Evolutionary conservation across 495 filamentous ascomycete genomes (phyloP).

Genomic region (Letharia columbiana): DNA sequence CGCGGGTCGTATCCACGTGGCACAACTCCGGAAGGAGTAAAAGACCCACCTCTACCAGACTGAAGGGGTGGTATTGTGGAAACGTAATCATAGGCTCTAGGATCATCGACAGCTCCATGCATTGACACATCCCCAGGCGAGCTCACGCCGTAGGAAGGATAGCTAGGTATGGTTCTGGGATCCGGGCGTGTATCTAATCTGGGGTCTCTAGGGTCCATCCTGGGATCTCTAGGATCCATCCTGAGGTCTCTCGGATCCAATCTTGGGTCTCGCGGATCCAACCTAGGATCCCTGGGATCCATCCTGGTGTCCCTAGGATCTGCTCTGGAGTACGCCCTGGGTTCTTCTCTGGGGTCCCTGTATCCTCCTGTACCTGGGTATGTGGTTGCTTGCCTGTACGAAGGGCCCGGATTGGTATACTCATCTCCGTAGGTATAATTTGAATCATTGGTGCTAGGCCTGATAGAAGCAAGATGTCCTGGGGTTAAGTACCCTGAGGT

Average conservation of each 20-base stretch:
- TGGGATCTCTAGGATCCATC: conserved; percentile 11
- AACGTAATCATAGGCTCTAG: conserved; percentile 14
- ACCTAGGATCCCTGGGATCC: conserved; percentile 5
- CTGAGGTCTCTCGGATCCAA: conserved; percentile 15
- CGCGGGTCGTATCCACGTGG: conserved; percentile 18
- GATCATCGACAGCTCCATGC: conserved; percentile 14
- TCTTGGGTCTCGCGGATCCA: background rate
- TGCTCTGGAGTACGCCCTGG: conserved; percentile 2
- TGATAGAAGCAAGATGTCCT: conserved; percentile 6
- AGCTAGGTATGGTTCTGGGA: conserved; percentile 12
- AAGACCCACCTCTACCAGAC: conserved; percentile 18
- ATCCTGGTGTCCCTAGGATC: conserved; percentile 8
- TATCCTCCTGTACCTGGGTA: conserved; percentile 15
- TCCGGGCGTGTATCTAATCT: conserved; percentile 15
- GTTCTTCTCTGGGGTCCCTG: conserved; percentile 2
- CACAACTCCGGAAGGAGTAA: conserved; percentile 11
- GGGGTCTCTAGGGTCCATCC: conserved; percentile 10
- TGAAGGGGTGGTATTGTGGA: conserved; percentile 12
- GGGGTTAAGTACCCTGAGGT: conserved; percentile 6
- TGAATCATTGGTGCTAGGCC: conserved; percentile 7
- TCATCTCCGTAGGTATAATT: conserved; percentile 21
- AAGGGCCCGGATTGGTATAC: conserved; percentile 11
- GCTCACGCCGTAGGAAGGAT: conserved; percentile 9
- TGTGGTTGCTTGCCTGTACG: conserved; percentile 16
- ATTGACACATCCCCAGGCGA: conserved; percentile 16